phyloP scores from a whole-genome alignment of 345 rosid genomes.

The Abelmoschus esculentus region DNA sequence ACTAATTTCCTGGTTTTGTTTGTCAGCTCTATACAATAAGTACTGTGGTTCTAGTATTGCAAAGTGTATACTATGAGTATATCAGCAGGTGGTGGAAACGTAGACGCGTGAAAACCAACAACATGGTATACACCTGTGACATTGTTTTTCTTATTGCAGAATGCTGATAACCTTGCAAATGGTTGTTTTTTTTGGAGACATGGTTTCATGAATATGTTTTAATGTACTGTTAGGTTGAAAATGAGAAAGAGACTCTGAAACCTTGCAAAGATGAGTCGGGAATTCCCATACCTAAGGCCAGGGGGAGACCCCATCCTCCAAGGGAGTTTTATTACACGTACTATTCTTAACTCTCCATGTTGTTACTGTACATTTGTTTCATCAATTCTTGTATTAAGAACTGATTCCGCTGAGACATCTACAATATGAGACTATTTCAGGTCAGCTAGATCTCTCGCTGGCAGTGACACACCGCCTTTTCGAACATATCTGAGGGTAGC shows the following conservation, averaged over 20 bases:
- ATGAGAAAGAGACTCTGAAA: conserved; percentile 45
- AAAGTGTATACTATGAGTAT: conserved; percentile 67
- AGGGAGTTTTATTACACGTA: conserved; percentile 63
- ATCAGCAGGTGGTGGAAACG: conserved; percentile 39
- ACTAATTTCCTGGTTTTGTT: not conserved
- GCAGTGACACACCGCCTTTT: conserved; percentile 76
- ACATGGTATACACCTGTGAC: conserved; percentile 22
- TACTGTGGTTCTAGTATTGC: conserved; percentile 67
- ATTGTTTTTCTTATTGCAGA: not conserved
- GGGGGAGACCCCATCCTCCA: conserved; percentile 30
- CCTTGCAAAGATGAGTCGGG: conserved; percentile 28
- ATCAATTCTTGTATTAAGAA: not conserved
- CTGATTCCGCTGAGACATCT: not conserved
- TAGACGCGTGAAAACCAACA: conserved; percentile 17
- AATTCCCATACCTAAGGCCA: conserved; percentile 50
- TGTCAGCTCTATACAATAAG: conserved; percentile 73
- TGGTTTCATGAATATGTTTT: not conserved
- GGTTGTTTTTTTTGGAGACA: not conserved
- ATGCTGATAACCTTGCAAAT: not conserved
- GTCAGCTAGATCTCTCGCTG: conserved; percentile 86
- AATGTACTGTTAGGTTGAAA: conserved; percentile 24
- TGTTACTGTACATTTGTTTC: not conserved
- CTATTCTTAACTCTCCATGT: not conserved
- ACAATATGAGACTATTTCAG: conserved; percentile 27
- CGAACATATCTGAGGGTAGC: conserved; percentile 53